These are phyloP conservation scores for Sporothrix humicola DNA, from an alignment of 2,329 filamentous ascomycete species.

Conservation along the genomic window DNA sequence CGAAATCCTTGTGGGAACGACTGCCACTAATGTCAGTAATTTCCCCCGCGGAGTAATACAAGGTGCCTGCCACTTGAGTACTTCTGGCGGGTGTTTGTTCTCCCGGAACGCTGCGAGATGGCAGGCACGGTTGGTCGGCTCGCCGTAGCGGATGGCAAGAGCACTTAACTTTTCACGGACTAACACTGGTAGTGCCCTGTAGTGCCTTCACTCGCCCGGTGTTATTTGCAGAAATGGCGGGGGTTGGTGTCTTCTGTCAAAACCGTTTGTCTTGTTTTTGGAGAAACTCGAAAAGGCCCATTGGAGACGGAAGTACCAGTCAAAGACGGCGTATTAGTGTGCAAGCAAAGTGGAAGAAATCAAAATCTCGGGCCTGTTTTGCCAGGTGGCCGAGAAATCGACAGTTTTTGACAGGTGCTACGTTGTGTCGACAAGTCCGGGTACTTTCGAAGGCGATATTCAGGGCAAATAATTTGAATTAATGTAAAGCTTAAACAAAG, in stretches of 20 bases:
- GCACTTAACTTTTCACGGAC: not conserved
- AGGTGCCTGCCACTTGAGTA: not conserved
- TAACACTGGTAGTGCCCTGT: not conserved
- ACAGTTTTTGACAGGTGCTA: not conserved
- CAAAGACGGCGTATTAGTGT: slow-evolving; percentile 15
- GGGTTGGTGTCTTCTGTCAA: not conserved
- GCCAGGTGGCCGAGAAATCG: not conserved
- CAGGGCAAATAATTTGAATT: not conserved
- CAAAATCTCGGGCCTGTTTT: not conserved
- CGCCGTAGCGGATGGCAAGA: not conserved
- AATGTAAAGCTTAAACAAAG: not conserved
- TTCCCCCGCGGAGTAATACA: no score
- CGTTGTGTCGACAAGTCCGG: not conserved
- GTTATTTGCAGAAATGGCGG: slow-evolving; percentile 6
- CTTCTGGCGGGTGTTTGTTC: not conserved
- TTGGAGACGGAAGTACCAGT: not conserved
- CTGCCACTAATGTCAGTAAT: not conserved
- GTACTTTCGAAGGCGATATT: not conserved
- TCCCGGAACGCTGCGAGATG: not conserved
- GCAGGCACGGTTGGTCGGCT: not conserved
- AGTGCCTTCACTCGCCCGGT: not conserved
- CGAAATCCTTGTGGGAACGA: not conserved
- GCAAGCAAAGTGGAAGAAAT: slow-evolving; percentile 3
- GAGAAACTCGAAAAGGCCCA: not conserved
- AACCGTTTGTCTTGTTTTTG: not conserved